Conservation (phyloP, 345 rosid species). For the Hypericum perforatum region DNA sequence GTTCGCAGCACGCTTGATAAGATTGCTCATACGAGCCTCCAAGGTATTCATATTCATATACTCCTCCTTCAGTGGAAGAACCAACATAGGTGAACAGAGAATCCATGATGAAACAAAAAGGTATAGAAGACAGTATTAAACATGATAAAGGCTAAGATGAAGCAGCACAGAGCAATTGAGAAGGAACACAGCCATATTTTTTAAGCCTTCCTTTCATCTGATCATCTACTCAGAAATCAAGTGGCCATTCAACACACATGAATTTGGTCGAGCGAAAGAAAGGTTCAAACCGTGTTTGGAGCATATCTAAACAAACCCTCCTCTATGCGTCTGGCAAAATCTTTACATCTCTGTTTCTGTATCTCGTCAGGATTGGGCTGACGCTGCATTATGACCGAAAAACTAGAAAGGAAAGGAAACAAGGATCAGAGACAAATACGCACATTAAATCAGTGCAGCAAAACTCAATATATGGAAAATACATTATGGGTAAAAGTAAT, state of each 20-base stretch:
- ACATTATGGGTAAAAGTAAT: neutral
- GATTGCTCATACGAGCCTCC: slow-evolving; percentile 45
- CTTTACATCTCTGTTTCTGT: slow-evolving; percentile 38
- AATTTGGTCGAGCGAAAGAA: neutral
- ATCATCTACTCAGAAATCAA: neutral
- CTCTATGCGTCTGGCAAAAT: slow-evolving; percentile 72
- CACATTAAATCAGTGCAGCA: neutral
- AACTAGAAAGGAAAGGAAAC: slow-evolving; percentile 28
- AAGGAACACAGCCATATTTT: too few relatives aligned
- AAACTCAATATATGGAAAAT: neutral
- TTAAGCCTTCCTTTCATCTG: too few relatives aligned
- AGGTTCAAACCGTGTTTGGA: slow-evolving; percentile 42
- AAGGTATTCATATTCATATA: slow-evolving; percentile 60
- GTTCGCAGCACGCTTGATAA: slow-evolving; percentile 35
- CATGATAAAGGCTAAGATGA: neutral
- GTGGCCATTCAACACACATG: neutral
- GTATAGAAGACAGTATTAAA: neutral
- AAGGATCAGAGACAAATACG: slow-evolving; percentile 3
- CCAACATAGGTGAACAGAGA: neutral
- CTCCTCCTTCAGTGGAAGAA: slow-evolving; percentile 51
- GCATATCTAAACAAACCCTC: slow-evolving; percentile 72
- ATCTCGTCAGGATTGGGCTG: slow-evolving; percentile 35
- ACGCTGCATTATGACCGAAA: slow-evolving; percentile 38
- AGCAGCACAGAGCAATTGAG: too few relatives aligned
- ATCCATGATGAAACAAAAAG: neutral